Evolutionary conservation across 169 alveolate species (phyloP).

Genomic region (Theileria equi): DNA sequence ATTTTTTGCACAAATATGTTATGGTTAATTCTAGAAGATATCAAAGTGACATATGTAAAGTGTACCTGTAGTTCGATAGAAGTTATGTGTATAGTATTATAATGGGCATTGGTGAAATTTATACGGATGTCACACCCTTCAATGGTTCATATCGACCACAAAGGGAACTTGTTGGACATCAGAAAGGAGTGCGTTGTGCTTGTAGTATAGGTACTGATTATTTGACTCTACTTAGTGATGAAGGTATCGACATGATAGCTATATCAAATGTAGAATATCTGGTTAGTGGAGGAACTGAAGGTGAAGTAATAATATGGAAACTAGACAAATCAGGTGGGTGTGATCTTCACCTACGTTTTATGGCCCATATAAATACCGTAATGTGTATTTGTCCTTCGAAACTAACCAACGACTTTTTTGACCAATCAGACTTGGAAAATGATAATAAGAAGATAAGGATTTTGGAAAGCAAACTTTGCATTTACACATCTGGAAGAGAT

Average conservation of each 20-base stretch:
- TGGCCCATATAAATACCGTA: constrained; percentile 41
- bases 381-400: constrained; percentile 26
- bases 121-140: constrained; percentile 7
- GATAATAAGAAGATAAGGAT: background rate
- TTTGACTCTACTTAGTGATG: background rate
- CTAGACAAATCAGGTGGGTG: background rate
- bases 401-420: background rate
- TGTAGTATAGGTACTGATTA: constrained; percentile 11
- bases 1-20: too few relatives aligned
- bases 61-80: too few relatives aligned
- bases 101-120: background rate
- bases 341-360: constrained; percentile 15
- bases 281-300: constrained; percentile 45
- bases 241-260: background rate
- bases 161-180: background rate
- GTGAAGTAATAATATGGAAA: constrained; percentile 41
- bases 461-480: constrained; percentile 7
- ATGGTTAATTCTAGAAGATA: too few relatives aligned
- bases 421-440: background rate
- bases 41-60: too few relatives aligned
- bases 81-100: too few relatives aligned
- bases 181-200: constrained; percentile 33
- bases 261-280: constrained; percentile 9
- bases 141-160: constrained; percentile 21
- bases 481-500: constrained; percentile 58